Conservation (phyloP, 2,329 filamentous ascomycete species). For the Magnaporthales sp. region DNA sequence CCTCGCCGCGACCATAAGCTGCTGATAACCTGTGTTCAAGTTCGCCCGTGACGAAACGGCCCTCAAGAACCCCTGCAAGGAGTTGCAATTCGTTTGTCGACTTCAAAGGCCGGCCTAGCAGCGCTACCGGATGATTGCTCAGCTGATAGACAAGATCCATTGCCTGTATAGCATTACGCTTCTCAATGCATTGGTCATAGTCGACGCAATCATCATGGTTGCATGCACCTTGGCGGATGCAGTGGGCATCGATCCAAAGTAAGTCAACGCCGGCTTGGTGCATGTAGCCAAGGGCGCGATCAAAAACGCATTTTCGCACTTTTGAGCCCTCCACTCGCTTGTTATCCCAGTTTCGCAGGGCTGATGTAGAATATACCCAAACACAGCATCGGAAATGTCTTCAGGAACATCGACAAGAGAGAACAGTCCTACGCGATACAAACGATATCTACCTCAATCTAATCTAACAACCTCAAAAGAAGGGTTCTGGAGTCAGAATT, state of each 20-base stretch:
- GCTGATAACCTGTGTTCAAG: neutral
- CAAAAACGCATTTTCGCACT: conserved; percentile 17
- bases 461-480: too few species aligned
- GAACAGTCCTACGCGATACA: too few species aligned
- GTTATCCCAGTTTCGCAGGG: conserved; percentile 8
- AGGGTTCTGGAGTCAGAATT: too few species aligned
- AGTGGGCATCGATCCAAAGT: conserved; percentile 21
- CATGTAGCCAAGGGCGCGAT: conserved; percentile 18
- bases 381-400: too few species aligned
- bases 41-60: too few species aligned
- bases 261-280: conserved; percentile 9
- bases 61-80: too few species aligned
- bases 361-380: too few species aligned
- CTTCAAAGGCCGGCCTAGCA: conserved; percentile 17
- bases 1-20: neutral
- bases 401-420: too few species aligned
- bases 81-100: too few species aligned
- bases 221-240: conserved; percentile 17
- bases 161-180: conserved; percentile 17
- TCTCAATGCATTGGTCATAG: conserved; percentile 14
- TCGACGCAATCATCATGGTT: conserved; percentile 6
- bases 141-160: conserved; percentile 24
- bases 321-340: conserved; percentile 6
- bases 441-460: too few species aligned
- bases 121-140: conserved; percentile 20